Conservation (phyloP, 1,284 basidiomycete genomes). For the Anthracocystis walkeri region DNA sequence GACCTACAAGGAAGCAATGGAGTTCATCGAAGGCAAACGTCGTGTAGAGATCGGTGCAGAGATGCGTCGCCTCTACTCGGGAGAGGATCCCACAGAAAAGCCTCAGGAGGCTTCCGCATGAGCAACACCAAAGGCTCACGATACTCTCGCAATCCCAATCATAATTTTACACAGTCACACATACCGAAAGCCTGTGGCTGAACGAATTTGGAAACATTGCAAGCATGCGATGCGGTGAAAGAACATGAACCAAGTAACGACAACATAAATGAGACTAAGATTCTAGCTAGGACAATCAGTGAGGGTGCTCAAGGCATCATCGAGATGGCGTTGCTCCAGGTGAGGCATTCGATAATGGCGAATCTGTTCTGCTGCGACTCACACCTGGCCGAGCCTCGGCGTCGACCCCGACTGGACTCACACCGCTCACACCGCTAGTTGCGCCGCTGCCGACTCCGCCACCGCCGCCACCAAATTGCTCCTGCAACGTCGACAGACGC, state of each 20-base stretch:
- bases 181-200: background rate
- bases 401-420: constrained; percentile 21
- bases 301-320: constrained; percentile 1
- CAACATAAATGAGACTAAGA: background rate
- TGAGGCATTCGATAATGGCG: constrained; percentile 26
- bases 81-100: constrained; percentile 2
- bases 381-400: constrained; percentile 24
- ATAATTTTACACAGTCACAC: too few species aligned
- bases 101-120: background rate
- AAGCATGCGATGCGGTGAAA: constrained; percentile 7
- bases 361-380: constrained; percentile 31
- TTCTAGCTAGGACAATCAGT: background rate
- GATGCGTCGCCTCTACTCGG: constrained; percentile 53
- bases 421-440: background rate
- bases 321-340: constrained; percentile 14
- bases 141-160: too few species aligned
- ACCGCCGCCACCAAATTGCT: constrained; percentile 26
- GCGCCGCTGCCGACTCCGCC: constrained; percentile 7
- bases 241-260: background rate
- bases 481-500: constrained; percentile 54
- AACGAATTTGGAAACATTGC: constrained; percentile 1
- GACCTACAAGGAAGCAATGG: constrained; percentile 62
- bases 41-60: constrained; percentile 56
- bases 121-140: background rate
- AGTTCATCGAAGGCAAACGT: constrained; percentile 63